Evolutionary conservation across 2,329 filamentous ascomycete genomes (phyloP), one percentile per base, ranked within the genome.

Genomic region (Beauveria sp.): DNA sequence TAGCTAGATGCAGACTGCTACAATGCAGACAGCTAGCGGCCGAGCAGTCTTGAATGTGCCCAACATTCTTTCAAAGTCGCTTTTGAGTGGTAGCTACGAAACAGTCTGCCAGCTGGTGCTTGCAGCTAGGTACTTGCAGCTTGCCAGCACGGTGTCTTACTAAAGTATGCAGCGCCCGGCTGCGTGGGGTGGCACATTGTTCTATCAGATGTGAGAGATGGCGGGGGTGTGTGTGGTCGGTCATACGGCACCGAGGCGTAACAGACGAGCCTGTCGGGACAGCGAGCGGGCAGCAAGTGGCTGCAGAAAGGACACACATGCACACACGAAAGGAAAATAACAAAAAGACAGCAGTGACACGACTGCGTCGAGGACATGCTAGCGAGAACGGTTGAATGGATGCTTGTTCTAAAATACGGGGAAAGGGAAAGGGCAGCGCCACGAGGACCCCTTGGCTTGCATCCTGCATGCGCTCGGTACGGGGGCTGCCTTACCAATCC

Each of bases 141-240:
- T 20, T 48, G 41, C 40, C 53, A 55, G 41, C 53, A n/a, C 53
- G 26, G 43, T 30, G 26, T 26, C n/a, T 40, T 47, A 37, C 40
- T 47, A 22, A 24, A 53, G 16, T 40, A 56, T 18, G 18, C 41
- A 9, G 28, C 12, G 30, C 12, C 12, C 6, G 5, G 12, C n/a
- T 48, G 20, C 26, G 18, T 18, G 34, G 14, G 12, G 34, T 37
- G 34, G 34, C 34, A 37, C 34, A 37, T 37, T 37, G 9, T 56
- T 48, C 43, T 48, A 56, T 56, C 28, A 47, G 28, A 56, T 37
- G 20, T 56, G 43, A 56, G 54, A 47, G 54, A 56, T 56, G 18
- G 54, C 24, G 26, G 43, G 40, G 54, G 24, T 43, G 53, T 43
- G 41, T 44, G 41, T 30, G 43, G 54, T 47, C 54, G 43, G 54